phyloP scores from a whole-genome alignment of 768 basidiomycete genomes.

The Russula griseocarnosa region DNA sequence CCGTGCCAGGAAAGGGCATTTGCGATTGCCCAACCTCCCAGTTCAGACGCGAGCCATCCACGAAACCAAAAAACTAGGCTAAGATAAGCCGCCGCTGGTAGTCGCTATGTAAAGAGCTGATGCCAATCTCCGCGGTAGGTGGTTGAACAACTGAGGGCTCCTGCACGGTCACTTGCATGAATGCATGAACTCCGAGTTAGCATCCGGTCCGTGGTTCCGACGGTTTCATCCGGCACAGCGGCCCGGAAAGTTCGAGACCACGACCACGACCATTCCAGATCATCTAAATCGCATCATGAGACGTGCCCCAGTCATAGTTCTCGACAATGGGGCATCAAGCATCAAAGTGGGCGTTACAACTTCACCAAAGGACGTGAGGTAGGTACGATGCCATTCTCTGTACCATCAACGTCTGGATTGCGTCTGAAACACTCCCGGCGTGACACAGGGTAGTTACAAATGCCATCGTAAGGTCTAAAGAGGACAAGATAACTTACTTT shows the following conservation, averaged over 20 bases:
- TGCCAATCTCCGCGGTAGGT: too few species aligned
- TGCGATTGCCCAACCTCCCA: too few species aligned
- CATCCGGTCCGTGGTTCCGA: too few species aligned
- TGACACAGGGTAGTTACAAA: conserved; percentile 66
- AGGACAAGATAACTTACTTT: conserved; percentile 76
- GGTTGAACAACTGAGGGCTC: too few species aligned
- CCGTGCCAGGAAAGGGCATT: too few species aligned
- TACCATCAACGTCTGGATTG: not conserved
- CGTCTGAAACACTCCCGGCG: not conserved
- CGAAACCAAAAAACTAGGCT: too few species aligned
- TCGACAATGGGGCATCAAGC: conserved; percentile 84
- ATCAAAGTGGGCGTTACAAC: conserved; percentile 68
- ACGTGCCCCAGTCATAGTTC: conserved; percentile 47
- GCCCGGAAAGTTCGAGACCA: not conserved
- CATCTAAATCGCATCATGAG: conserved; percentile 17
- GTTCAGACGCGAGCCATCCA: not conserved
- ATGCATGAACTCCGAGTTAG: too few species aligned
- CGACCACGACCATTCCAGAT: not conserved
- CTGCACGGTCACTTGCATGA: too few species aligned
- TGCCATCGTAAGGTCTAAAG: conserved; percentile 79
- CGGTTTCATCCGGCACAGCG: not conserved
- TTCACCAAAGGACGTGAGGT: conserved; percentile 35
- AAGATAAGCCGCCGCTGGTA: too few species aligned
- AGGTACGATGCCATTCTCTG: conserved; percentile 12
- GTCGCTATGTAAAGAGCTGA: too few species aligned